Evolutionary conservation across 495 filamentous ascomycete species (phyloP).

Genomic region (Tuber microsphaerosporum): DNA sequence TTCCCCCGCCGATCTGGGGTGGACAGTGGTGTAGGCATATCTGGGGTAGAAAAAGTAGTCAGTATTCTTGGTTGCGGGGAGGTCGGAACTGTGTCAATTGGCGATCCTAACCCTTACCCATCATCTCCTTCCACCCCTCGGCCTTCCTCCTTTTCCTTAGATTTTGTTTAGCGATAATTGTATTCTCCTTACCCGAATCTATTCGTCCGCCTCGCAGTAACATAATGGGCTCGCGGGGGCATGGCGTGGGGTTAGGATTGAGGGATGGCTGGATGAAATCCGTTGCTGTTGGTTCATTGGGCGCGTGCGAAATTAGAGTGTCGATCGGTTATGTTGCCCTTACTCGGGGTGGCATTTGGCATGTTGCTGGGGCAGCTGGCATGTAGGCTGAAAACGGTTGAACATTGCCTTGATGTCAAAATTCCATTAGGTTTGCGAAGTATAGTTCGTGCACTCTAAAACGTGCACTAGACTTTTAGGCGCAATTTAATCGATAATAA

Average conservation of each 20-base stretch:
- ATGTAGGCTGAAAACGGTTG: not conserved
- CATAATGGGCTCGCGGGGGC: not conserved
- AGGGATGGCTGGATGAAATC: not conserved
- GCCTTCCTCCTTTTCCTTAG: not conserved
- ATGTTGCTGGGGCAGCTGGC: not conserved
- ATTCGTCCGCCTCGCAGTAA: not conserved
- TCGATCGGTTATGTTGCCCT: not conserved
- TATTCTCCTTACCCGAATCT: slow-evolving; percentile 21
- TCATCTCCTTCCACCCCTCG: not conserved
- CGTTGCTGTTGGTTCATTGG: not conserved
- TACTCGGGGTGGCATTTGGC: not conserved
- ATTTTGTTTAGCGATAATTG: not conserved
- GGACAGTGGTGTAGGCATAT: slow-evolving; percentile 10
- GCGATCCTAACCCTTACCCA: not conserved
- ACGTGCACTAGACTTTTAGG: no score
- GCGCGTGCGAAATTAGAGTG: not conserved
- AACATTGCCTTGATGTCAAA: not conserved
- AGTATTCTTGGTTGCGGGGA: not conserved
- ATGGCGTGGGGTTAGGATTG: not conserved
- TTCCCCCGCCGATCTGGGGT: not conserved
- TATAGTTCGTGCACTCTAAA: not conserved
- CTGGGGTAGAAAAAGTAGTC: not conserved
- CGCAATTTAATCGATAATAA: no score
- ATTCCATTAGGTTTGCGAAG: not conserved
- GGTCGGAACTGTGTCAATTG: not conserved